Evolutionary conservation across 768 basidiomycete species (phyloP), one percentile per base, ranked within the genome.

Genomic region (Mycena alexandri): DNA sequence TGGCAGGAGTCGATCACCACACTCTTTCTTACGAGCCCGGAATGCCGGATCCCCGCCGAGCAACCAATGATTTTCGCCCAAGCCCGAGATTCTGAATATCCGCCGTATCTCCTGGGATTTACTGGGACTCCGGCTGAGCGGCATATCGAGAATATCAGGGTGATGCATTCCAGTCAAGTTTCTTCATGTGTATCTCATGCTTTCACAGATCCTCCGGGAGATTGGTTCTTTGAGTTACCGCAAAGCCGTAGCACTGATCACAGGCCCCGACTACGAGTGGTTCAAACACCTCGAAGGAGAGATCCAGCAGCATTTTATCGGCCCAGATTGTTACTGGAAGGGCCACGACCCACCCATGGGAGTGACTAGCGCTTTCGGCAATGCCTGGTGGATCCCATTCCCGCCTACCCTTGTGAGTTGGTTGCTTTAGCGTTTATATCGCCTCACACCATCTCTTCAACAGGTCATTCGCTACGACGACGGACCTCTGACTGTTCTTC

Each of bases 371-470:
- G 87, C 80, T 74, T 94, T 93, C 74, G 93, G 93, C 11, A 90
- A 92, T 67, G 87, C 91, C 11, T 93, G 91, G 89, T 89, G 90
- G 85, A 84, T 93, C 33, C 91, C 92, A 4, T 94, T 94, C 72
- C 93, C 93, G 0, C 90, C 92, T 0, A 87, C 89, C 0, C 78
- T 92, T 60, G 90, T 89, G 70, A 59, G 83, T 81, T 34, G 24
- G 1, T 65, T 34, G 42, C 63, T 55, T 5, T 12, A 9, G 29
- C 29, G 29, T 13, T 5, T 41, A 22, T 41, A 10, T 44, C 50
- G 24, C 54, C 64, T 61, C 67, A 63, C 10, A 38, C 38, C 10
- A 11, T 50, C 22, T 57, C 16, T 47, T n/a, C 61, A 66, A 38
- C 42, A 91, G 90, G 87, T 92, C 55, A 83, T 94, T 21, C 86